phyloP scores from a whole-genome alignment of 192 early-diverging fungal species.

The Linnemannia elongata region DNA sequence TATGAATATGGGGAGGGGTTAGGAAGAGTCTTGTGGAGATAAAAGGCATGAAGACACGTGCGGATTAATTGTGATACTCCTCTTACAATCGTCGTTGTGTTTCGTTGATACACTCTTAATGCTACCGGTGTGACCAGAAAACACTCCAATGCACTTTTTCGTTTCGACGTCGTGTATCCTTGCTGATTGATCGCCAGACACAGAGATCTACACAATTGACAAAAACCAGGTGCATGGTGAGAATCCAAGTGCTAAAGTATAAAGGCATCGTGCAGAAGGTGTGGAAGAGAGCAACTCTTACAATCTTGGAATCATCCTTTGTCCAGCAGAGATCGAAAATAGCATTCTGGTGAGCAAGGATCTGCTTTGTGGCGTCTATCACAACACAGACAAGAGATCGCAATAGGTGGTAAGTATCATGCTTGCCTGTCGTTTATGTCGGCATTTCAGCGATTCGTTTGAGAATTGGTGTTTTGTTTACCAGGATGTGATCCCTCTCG shows the following conservation, averaged over 20 bases:
- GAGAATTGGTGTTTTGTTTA: conserved; percentile 2
- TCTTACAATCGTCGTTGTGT: conserved; percentile 70
- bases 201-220: conserved; percentile 65
- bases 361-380: conserved; percentile 30
- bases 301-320: conserved; percentile 72
- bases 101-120: conserved; percentile 79
- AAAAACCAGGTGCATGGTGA: neutral
- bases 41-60: neutral
- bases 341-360: conserved; percentile 81
- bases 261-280: neutral
- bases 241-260: neutral
- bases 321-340: conserved; percentile 90
- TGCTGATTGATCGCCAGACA: conserved; percentile 81
- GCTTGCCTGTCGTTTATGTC: neutral
- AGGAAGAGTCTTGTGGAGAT: neutral
- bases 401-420: neutral
- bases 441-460: neutral
- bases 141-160: conserved; percentile 63
- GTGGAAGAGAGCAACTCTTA: conserved; percentile 28
- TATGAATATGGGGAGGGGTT: neutral
- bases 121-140: conserved; percentile 76
- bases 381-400: neutral
- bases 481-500: conserved; percentile 56
- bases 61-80: neutral
- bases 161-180: conserved; percentile 83